phyloP scores from a whole-genome alignment of 257 asterid genomes.

The Echium plantagineum region DNA sequence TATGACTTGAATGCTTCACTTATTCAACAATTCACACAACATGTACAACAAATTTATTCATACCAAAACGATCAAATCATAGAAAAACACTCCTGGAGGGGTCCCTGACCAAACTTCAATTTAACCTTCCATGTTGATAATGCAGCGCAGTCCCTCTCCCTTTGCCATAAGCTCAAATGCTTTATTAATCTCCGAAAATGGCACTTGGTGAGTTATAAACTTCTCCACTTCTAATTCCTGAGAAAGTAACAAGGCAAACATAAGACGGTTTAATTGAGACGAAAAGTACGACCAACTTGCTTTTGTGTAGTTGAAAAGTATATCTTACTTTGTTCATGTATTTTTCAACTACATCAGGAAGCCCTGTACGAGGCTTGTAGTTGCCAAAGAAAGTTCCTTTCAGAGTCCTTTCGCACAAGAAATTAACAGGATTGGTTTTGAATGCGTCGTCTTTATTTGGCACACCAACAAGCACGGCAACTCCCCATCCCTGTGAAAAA shows the following conservation, averaged over 20 bases:
- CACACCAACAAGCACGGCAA: constrained; percentile 84
- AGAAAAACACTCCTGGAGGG: not conserved
- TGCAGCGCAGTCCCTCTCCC: not conserved
- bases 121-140: not conserved
- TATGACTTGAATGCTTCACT: no score
- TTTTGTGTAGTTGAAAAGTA: not conserved
- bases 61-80: not conserved
- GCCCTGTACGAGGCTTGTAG: constrained; percentile 67
- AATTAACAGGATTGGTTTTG: constrained; percentile 59
- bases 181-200: not conserved
- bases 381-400: constrained; percentile 84
- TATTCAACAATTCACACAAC: no score
- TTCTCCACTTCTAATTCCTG: not conserved
- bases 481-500: constrained; percentile 76
- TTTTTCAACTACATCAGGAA: constrained; percentile 59
- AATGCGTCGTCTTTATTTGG: constrained; percentile 63
- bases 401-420: constrained; percentile 72
- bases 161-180: not conserved
- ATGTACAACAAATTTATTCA: no score
- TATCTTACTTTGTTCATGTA: constrained; percentile 56
- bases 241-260: not conserved
- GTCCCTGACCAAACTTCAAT: not conserved
- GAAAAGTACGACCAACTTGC: not conserved
- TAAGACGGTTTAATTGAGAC: not conserved
- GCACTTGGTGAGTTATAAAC: not conserved